Base-by-base conservation (phyloP, 2,329 filamentous ascomycete species). In the Cladosporium sp. region DNA sequence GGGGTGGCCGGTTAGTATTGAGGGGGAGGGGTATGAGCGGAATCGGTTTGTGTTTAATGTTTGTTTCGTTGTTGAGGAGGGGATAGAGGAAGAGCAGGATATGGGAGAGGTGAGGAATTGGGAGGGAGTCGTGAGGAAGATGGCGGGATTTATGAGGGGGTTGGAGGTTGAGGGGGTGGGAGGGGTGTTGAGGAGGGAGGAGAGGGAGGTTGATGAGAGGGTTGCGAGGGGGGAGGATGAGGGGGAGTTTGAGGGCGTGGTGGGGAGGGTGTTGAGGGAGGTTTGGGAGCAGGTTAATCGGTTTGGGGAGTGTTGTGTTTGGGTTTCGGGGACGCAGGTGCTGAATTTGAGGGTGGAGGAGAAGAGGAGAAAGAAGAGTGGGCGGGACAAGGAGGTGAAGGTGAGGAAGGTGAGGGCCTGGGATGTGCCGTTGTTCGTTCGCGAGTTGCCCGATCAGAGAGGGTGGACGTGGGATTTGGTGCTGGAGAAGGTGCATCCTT, bases 31-130 rank as follows among this genome's bases (percentile, higher is more conserved):
- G 70, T 86, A 88, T 65, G 90, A 90, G 71, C 97, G 98, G 75
- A 88, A 90, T 74, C 90, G 95, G 66, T 98, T 97, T 83, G 97
- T 97, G 76, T 99, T 98, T 86, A 98, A 98, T 79, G 97, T 98
- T 76, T 93, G 92, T 67, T 83, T 98, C 54, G 90, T 97, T 32
- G 84, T 97, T 59, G 86, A 90, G 60, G 86, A 88, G 65, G 26
- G 90, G 60, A 85, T 88, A 65, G 26, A 57, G 4, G 91, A 96
- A 91, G 76, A 86, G 87, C 58, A 90, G 89, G 41, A 96, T 92
- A 76, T 14, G 36, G 38, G 38, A n/a, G 18, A 4, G 38, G 4
- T 91, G 95, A 59, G 90, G 89, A 38, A 96, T 92, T 77, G 74
- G 72, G 68, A 73, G 78, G 89, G 89, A 69, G 91, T 98, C 36